Evolutionary conservation across 192 early-diverging fungal species (phyloP).

Genomic region (Coemansia furcata): DNA sequence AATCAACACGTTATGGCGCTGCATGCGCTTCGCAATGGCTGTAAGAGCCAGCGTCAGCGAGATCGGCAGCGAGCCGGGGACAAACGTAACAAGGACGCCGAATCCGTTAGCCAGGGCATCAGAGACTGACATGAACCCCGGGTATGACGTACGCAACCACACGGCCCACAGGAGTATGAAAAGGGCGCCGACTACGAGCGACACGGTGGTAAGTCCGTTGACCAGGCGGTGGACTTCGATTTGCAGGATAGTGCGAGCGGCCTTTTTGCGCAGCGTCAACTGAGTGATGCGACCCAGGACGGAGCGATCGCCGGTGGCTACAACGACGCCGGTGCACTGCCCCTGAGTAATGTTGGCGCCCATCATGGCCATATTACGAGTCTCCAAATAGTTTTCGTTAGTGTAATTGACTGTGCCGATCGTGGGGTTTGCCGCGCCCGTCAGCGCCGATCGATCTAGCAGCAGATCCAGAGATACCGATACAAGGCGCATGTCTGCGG

Average conservation of each 20-base stretch:
- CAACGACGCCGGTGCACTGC: slow-evolving; percentile 67
- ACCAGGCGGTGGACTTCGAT: slow-evolving; percentile 74
- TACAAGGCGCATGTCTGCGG: slow-evolving; percentile 74
- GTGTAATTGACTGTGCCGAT: slow-evolving; percentile 61
- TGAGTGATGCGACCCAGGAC: slow-evolving; percentile 74
- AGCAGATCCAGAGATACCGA: slow-evolving; percentile 60
- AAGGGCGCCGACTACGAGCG: slow-evolving; percentile 49
- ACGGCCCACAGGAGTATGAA: slow-evolving; percentile 57
- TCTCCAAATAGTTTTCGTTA: slow-evolving; percentile 73
- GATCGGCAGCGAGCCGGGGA: slow-evolving; percentile 82
- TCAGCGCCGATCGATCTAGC: slow-evolving; percentile 78
- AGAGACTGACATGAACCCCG: slow-evolving; percentile 56
- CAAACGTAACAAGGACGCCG: slow-evolving; percentile 70
- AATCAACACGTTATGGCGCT: slow-evolving; percentile 65
- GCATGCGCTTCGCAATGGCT: slow-evolving; percentile 75
- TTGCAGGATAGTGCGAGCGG: slow-evolving; percentile 62
- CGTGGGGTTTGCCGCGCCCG: slow-evolving; percentile 73
- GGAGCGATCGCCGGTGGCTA: slow-evolving; percentile 72
- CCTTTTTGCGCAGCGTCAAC: slow-evolving; percentile 43
- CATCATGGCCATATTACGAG: slow-evolving; percentile 80
- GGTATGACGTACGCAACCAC: slow-evolving; percentile 59
- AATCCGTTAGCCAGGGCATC: slow-evolving; percentile 58
- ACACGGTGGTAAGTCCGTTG: slow-evolving; percentile 62
- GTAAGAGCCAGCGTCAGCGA: slow-evolving; percentile 73
- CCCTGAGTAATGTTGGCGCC: slow-evolving; percentile 72